Base-by-base conservation (phyloP, 2,329 filamentous ascomycete species). In the Botrytis sinoallii region DNA sequence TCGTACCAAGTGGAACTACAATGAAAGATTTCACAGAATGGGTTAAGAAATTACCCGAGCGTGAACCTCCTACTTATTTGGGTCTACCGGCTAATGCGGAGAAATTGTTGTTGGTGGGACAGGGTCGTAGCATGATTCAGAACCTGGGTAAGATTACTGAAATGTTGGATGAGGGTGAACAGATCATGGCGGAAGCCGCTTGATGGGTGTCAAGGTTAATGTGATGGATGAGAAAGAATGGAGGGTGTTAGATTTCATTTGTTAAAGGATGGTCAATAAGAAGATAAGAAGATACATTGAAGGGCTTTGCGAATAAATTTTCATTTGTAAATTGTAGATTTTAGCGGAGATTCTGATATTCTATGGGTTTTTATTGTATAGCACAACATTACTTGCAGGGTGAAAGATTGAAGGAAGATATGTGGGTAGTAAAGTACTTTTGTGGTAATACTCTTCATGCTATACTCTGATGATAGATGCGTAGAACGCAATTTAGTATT, bases 71-170 rank as follows among this genome's bases (percentile, higher is more conserved):
- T 7, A 97, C 94, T 0, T 99, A 97, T 81, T 87, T 99, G 25
- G 97, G 96, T 35, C 84, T 99, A 77, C 96, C 96, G 52, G 93
- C 94, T 42, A 98, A 99, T 82, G 96, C 96, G 32, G 96, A 99
- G 89, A 99, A 98, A 84, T 82, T 99, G 81, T 83, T 99, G 79
- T 87, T 99, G 46, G 93, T 97, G 22, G 95, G 93, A 3, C 90
- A 97, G 80, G 97, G 95, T 61, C 89, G 89, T 80, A 93, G 91
- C 79, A 91, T 98, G 88, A 91, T 98, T 79, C 88, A 88, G 76
- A 95, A 98, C 82, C 79, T 98, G 82, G 91, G 91, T 81, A 93
- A 91, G 82, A 93, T 99, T 70, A 93, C 93, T 76, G 92, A 94
- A 77, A 86, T 98, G 83, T 84, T 99, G 80, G 95, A 99, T 83